Base-by-base conservation (phyloP, 495 filamentous ascomycete species). In the Terfezia boudieri region DNA sequence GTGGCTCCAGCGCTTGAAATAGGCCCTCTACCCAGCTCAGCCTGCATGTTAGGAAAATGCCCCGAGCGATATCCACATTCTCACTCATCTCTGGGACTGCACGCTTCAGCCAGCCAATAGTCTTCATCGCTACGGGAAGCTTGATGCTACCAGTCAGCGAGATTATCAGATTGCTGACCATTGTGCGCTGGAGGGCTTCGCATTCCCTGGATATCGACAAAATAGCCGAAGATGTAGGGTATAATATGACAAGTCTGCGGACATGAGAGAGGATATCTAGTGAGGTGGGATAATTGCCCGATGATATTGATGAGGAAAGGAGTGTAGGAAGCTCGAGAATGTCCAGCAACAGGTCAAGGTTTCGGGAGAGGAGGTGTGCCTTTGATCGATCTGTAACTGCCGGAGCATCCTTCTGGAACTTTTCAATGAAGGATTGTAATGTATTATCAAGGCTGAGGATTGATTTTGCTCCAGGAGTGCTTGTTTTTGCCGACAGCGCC, bases 241-340 rank as follows among this genome's bases (percentile, higher is more conserved):
- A 92, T 55, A 95, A 71, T 2, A 77, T 76, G 56, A 87, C 80
- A 3, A 99, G 71, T 16, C 92, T 76, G 56, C 85, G 83, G 66
- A 95, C 94, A 68, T 95, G 92, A n/a, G 82, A 80, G 64, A 94
- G 81, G 5, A 96, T 71, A 61, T 99, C 92, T 49, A 99, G 72
- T 1, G 89, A 89, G 0, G 85, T 83, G 2, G 89, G 82, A 68
- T 94, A 94, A 58, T 83, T 90, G 6, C 68, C 66, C 4, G 72
- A 65, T 0, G 71, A 67, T 22, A 89, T 83, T 22, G 83, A 73
- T 12, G 83, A 79, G 6, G 82, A 80, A 2, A 99, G 78, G 37
- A 96, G 70, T 1, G 83, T 82, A 2, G 92, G 92, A 17, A 99
- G 76, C 58, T 95, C 87, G 17, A 99, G 74, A 26, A 99, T 82